Evolutionary conservation across 2,329 filamentous ascomycete genomes (phyloP), one percentile per base, ranked within the genome.

Genomic region (Penicillium decumbens): DNA sequence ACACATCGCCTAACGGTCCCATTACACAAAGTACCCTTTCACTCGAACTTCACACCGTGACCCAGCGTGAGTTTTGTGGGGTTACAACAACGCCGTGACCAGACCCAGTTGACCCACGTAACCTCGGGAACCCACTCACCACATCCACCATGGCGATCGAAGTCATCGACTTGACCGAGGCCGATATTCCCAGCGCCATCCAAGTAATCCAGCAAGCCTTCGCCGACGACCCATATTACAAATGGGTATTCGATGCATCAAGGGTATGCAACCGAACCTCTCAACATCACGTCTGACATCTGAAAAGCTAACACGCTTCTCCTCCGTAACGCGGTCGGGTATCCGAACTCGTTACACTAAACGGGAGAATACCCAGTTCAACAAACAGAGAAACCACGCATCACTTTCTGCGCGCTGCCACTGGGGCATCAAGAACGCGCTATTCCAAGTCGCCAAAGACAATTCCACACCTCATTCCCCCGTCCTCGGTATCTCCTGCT

Each of bases 401-500:
- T 87, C 83, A 10, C 75, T 88, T 7, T 77, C 75, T 0, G 79
- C 85, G 2, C 79, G 86, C 40, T 88, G 85, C 70, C 74, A 75
- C 51, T 89, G 85, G 85, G 86, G 85, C 10, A 88, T 89, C 64
- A 75, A 79, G 27, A 85, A 89, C 63, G 85, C 81, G 38, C 77
- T 88, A 25, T 88, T 88, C 70, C 80, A 85, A 57, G 82, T 88
- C 48, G 85, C 84, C 3, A 86, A 83, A 67, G 81, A 85, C 59
- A 71, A 75, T 69, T 18, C 30, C 27, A 9, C 24, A 27, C 35
- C 38, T 4, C 13, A 30, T 1, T 51, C 44, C 10, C 77, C 79
- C 46, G 77, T 88, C 27, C 74, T 89, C 13, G 86, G 86, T 15
- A 83, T 87, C n/a, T 83, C 85, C 37, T 88, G 87, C 77, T 89